Base-by-base conservation (phyloP, 805 yeast genomes). In the Saccharomycopsis javanensis region DNA sequence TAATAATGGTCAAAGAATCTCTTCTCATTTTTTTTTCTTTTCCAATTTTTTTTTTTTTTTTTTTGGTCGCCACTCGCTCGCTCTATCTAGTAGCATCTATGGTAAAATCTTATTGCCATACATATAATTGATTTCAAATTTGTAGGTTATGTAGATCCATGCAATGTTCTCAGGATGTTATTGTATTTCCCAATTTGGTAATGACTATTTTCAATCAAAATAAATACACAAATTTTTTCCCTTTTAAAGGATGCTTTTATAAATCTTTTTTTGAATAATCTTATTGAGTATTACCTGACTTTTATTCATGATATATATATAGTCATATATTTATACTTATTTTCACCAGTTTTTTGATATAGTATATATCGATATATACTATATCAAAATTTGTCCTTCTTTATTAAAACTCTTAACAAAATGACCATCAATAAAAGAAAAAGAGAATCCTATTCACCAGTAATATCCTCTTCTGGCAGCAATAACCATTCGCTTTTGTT, bases 361-460 rank as follows among this genome's bases (percentile, higher is more conserved):
- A n/a, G n/a, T n/a, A n/a, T n/a, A n/a, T 8, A 42, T n/a, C 10
- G 16, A 8, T 42, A 42, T 18, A 42, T 10, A 42, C 48, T n/a
- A 42, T 10, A 42, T 18, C 10, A 8, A 10, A 42, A 10, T 15
- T 11, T 42, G 8, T 18, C 20, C 23, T 42, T 8, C 10, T 7
- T n/a, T 42, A 33, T 18, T 15, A 42, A n/a, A 11, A 42, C 10
- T n/a, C 51, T 46, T 28, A 25, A 4, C 8, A 23, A 16, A 53
- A 37, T 28, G 28, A 42, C 48, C 5, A 58, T 58, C 56, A 58
- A 56, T 38, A 58, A 58, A 35, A 56, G 61, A 25, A 58, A 58
- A 27, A 58, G 61, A 58, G 59, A 58, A 15, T 53, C 58, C 5
- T 51, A 25, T 37, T 55, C 54, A 16, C 60, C 61, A 7, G 16